These are phyloP conservation scores for Rostrohypoxylon terebratum DNA, from an alignment of 495 filamentous ascomycete species.

Conservation along the genomic window DNA sequence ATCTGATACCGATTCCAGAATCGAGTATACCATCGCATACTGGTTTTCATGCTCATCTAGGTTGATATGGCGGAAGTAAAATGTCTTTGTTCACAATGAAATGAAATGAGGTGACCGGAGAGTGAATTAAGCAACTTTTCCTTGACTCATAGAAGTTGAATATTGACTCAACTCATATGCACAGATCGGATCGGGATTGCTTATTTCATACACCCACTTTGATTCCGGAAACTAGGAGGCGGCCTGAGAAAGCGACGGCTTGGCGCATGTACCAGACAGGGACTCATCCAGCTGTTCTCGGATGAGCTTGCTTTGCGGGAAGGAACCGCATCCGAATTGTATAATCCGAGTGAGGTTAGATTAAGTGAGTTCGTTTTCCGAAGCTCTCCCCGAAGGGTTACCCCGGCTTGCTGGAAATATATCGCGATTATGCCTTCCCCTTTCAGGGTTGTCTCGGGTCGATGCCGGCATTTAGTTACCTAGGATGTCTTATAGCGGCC, in stretches of 20 bases:
- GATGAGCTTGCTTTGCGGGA: not conserved
- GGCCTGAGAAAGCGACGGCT: not conserved
- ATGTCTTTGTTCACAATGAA: not conserved
- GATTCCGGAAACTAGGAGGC: not conserved
- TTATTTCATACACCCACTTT: not conserved
- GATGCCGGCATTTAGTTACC: not conserved
- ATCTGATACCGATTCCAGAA: not conserved
- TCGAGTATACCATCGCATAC: not conserved
- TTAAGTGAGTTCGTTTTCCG: not conserved
- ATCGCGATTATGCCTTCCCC: not conserved
- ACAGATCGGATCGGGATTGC: not conserved
- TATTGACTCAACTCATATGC: not conserved
- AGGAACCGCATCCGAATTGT: not conserved
- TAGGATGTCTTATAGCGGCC: not conserved
- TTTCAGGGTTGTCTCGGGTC: not conserved
- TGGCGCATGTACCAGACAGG: not conserved
- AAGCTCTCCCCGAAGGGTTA: not conserved
- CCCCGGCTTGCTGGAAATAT: not conserved
- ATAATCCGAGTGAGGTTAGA: not conserved
- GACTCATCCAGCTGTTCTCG: not conserved
- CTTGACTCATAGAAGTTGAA: not conserved
- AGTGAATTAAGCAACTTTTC: not conserved
- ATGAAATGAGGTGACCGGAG: not conserved
- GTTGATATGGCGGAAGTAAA: not conserved
- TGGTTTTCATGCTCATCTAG: slow-evolving; percentile 6